Conservation (phyloP, 108 stramenopile species). For the Discostella stelligeroides region DNA sequence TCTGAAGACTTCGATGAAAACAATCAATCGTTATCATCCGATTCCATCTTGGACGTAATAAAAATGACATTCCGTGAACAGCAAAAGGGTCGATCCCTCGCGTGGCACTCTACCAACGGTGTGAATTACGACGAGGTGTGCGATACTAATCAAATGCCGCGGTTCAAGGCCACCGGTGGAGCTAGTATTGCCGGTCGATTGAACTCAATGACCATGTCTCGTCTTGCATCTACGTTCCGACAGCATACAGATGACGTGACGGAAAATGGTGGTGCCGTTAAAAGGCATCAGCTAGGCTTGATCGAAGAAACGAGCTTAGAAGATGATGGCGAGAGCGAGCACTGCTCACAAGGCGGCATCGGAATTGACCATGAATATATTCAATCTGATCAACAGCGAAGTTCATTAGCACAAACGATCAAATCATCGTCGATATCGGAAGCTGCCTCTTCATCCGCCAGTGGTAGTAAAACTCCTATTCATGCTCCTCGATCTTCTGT, state of each 20-base stretch:
- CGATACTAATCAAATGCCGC: conserved; percentile 10
- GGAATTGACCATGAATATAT: conserved; percentile 5
- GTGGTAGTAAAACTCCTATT: too few species aligned
- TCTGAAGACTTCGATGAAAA: not conserved
- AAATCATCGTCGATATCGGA: too few species aligned
- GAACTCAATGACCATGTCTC: not conserved
- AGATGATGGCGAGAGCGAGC: not conserved
- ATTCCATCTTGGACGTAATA: not conserved
- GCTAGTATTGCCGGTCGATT: conserved; percentile 9
- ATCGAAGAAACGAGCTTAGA: too few species aligned
- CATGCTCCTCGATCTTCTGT: too few species aligned
- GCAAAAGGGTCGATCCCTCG: conserved; percentile 9
- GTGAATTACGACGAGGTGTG: conserved; percentile 16
- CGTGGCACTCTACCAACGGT: conserved; percentile 21
- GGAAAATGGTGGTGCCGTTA: not conserved
- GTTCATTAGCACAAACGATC: not conserved
- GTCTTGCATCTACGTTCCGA: not conserved
- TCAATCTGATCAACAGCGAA: not conserved
- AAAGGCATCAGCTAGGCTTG: too few species aligned
- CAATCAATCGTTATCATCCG: not conserved
- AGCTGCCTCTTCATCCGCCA: too few species aligned
- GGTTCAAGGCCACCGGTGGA: not conserved
- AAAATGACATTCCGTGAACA: conserved; percentile 23
- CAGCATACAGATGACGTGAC: conserved; percentile 7
- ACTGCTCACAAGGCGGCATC: not conserved